Evolutionary conservation across 805 yeast genomes (phyloP).

Genomic region (Maudiozyma saulgeensis): DNA sequence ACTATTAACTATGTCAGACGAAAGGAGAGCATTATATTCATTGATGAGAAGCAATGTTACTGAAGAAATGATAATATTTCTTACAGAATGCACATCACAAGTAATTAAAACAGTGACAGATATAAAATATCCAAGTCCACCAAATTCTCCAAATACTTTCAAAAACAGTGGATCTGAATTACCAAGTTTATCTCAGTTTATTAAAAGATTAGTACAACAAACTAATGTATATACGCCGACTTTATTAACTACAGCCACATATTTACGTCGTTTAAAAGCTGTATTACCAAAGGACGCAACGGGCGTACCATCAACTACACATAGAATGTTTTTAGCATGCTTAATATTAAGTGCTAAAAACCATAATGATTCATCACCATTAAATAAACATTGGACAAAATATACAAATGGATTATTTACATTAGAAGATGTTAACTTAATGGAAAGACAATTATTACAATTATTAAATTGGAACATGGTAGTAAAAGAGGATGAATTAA

Average conservation of each 20-base stretch:
- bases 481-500: constrained; percentile 57
- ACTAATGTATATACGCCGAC: constrained; percentile 77
- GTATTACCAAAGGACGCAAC: constrained; percentile 60
- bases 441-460: constrained; percentile 66
- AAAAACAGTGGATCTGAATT: constrained; percentile 4
- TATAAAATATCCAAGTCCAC: constrained; percentile 26
- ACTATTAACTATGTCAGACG: too few species aligned
- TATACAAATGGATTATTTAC: constrained; percentile 66
- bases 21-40: constrained; percentile 14
- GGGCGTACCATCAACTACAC: constrained; percentile 70
- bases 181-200: constrained; percentile 64
- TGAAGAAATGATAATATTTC: constrained; percentile 59
- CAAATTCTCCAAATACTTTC: constrained; percentile 12
- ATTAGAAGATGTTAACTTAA: constrained; percentile 59
- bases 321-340: constrained; percentile 67
- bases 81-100: constrained; percentile 55
- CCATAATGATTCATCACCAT: constrained; percentile 73
- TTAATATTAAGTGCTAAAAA: constrained; percentile 61
- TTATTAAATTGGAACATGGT: constrained; percentile 63
- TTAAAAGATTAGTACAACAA: constrained; percentile 56
- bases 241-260: constrained; percentile 58
- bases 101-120: constrained; percentile 39
- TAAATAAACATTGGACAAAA: constrained; percentile 68
- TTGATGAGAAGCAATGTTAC: constrained; percentile 55
- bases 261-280: constrained; percentile 47